A percentile compares a stretch with the other conserved stretches of the same genome.
phyloP scores from a whole-genome alignment of 2,329 filamentous ascomycete species.

The Botryotinia narcissicola region DNA sequence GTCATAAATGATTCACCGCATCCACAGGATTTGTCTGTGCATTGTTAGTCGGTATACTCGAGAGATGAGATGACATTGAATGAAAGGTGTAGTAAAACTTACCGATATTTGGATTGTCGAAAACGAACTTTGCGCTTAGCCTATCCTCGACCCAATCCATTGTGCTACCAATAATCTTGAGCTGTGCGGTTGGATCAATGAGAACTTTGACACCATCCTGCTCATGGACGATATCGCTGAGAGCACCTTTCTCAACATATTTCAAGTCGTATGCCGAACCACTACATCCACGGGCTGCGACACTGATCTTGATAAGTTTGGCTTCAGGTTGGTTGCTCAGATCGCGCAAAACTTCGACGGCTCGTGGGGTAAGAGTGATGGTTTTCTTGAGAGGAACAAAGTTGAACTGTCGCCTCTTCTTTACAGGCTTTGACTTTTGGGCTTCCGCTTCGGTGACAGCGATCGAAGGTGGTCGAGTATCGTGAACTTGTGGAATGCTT shows the following conservation, averaged over 20 bases:
- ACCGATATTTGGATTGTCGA: slow-evolving; percentile 98
- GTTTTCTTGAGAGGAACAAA: slow-evolving; percentile 84
- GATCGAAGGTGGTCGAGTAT: slow-evolving; percentile 47
- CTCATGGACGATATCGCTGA: slow-evolving; percentile 88
- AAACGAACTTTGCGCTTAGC: slow-evolving; percentile 86
- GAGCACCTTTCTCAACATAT: slow-evolving; percentile 86
- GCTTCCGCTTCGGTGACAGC: slow-evolving; percentile 61
- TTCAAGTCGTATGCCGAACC: slow-evolving; percentile 91
- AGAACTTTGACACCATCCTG: slow-evolving; percentile 95
- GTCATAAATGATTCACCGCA: slow-evolving; percentile 97
- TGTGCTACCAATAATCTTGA: slow-evolving; percentile 97
- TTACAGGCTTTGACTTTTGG: slow-evolving; percentile 60
- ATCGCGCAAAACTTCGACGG: slow-evolving; percentile 73
- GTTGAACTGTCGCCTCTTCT: slow-evolving; percentile 56
- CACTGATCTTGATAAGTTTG: slow-evolving; percentile 90
- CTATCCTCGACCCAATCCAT: slow-evolving; percentile 99
- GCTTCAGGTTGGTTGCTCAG: slow-evolving; percentile 83
- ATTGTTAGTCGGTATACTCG: not conserved
- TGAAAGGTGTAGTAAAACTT: slow-evolving; percentile 45
- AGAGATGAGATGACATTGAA: not conserved
- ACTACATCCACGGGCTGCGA: slow-evolving; percentile 91
- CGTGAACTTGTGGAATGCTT: slow-evolving; percentile 43
- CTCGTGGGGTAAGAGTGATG: slow-evolving; percentile 78
- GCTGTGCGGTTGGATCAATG: slow-evolving; percentile 94
- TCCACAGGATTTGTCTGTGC: slow-evolving; percentile 86